Conservation (phyloP, 768 basidiomycete genomes). For the Pluteus cervinus region DNA sequence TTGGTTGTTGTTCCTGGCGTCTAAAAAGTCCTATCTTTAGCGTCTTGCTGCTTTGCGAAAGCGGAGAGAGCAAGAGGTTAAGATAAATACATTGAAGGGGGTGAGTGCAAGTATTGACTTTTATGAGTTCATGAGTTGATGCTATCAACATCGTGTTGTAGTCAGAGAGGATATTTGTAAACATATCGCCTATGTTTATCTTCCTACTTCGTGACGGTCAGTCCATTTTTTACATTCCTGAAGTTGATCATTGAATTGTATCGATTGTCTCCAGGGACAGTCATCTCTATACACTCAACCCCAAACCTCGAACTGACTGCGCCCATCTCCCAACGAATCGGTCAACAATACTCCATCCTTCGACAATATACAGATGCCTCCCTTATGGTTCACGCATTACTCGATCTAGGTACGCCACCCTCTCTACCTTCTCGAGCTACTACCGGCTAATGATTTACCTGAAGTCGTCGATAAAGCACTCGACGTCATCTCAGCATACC, state of each 20-base stretch:
- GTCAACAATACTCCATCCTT: slow-evolving; percentile 52
- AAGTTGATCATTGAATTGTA: slow-evolving; percentile 1
- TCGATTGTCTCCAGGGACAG: slow-evolving; percentile 39
- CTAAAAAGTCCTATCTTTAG: no score
- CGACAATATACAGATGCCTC: slow-evolving; percentile 57
- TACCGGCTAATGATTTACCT: neutral
- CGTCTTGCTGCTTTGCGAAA: no score
- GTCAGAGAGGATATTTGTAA: slow-evolving; percentile 50
- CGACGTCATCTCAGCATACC: slow-evolving; percentile 64
- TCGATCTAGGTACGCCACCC: slow-evolving; percentile 44
- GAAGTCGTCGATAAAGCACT: slow-evolving; percentile 64
- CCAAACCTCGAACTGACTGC: slow-evolving; percentile 39
- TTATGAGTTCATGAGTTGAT: no score
- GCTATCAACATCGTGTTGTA: slow-evolving; percentile 24
- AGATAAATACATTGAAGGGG: no score
- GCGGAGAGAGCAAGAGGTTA: no score
- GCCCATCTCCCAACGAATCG: slow-evolving; percentile 53
- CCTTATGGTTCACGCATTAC: slow-evolving; percentile 51
- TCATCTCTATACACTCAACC: slow-evolving; percentile 51
- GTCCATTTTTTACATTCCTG: slow-evolving; percentile 1
- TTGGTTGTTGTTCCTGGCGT: no score
- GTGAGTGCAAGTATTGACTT: no score
- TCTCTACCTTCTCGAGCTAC: neutral
- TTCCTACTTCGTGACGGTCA: slow-evolving; percentile 57
- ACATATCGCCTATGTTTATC: slow-evolving; percentile 54